phyloP scores from a whole-genome alignment of 345 rosid genomes.

The Cochlearia excelsa region DNA sequence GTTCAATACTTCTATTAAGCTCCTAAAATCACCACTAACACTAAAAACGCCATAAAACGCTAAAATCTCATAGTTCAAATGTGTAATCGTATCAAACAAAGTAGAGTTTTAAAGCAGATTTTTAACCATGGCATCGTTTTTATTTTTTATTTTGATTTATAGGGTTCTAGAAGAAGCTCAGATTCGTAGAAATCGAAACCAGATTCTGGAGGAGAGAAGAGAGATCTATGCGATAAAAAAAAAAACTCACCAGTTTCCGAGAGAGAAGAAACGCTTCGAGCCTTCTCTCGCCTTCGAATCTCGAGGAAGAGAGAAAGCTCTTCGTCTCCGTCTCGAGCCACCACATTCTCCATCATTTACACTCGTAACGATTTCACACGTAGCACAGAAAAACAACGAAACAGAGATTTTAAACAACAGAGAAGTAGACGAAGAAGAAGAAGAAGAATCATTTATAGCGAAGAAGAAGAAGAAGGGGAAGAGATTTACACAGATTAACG shows the following conservation, averaged over 20 bases:
- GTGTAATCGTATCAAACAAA: too few relatives aligned
- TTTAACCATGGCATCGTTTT: too few relatives aligned
- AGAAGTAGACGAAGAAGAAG: background rate
- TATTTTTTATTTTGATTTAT: too few relatives aligned
- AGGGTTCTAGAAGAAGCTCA: background rate
- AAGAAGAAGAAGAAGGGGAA: background rate
- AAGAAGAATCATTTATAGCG: background rate
- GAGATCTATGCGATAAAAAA: slow-evolving; percentile 12
- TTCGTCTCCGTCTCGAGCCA: slow-evolving; percentile 63
- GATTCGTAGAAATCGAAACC: slow-evolving; percentile 1
- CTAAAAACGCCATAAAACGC: too few relatives aligned
- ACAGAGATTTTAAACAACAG: background rate
- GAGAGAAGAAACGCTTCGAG: slow-evolving; percentile 39
- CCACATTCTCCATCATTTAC: slow-evolving; percentile 29
- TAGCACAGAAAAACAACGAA: background rate
- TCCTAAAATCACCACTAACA: too few relatives aligned
- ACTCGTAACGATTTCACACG: background rate
- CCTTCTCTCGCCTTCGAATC: slow-evolving; percentile 73
- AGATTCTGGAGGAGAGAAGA: slow-evolving; percentile 7
- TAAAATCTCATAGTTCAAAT: too few relatives aligned
- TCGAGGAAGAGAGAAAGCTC: slow-evolving; percentile 75
- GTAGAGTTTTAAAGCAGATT: too few relatives aligned
- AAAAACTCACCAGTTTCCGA: slow-evolving; percentile 39
- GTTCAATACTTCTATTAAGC: too few relatives aligned
- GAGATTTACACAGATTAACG: slow-evolving; percentile 19